Base-by-base conservation (phyloP, 2,329 filamentous ascomycete species). In the Trichophyton simii region DNA sequence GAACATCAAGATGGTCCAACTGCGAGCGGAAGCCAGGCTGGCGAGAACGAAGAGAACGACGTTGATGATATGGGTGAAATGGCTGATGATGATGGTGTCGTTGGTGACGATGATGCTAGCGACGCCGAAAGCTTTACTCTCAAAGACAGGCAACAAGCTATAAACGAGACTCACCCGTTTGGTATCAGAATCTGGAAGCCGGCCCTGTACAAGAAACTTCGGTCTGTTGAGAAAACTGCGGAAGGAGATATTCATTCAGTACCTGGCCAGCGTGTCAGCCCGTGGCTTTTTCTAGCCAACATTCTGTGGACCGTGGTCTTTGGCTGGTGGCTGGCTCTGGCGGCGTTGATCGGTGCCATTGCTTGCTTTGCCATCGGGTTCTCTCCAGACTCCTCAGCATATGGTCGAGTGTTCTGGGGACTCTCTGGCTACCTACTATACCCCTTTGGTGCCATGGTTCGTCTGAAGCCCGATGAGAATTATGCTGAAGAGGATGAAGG, bases 141-240 rank as follows among this genome's bases (percentile, higher is more conserved):
- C 68, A 96, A 95, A 73, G 94, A 99, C 73, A 85, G 94, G 61
- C 94, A 99, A 75, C 86, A 96, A 72, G 94, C 94, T 66, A 99
- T 99, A 79, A 99, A 99, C 76, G 87, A 96, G 73, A 99, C 94
- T 0, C 94, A 99, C 79, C 94, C 94, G 0, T 99, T 99, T 69
- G 94, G 94, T 79, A 97, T 99, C 72, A 86, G 95, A 72, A 89
- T 99, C 65, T 99, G 94, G 94, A 99, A 99, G 75, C 94, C 94
- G 50, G 95, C 94, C 1, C 75, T 99, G 65, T 99, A 99, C 82
- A 99, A 99, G 77, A 99, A 99, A 75, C 87, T 88, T 68, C 86
- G 94, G 61, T 99, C 94, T 0, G 95, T 99, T 42, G 91, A 97
- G 73, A 94, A 95, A 75, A 95, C 87, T 55, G 94, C 94, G 4